Evolutionary conservation across 2,329 filamentous ascomycete species (phyloP).

Genomic region (Didymella glomerata): DNA sequence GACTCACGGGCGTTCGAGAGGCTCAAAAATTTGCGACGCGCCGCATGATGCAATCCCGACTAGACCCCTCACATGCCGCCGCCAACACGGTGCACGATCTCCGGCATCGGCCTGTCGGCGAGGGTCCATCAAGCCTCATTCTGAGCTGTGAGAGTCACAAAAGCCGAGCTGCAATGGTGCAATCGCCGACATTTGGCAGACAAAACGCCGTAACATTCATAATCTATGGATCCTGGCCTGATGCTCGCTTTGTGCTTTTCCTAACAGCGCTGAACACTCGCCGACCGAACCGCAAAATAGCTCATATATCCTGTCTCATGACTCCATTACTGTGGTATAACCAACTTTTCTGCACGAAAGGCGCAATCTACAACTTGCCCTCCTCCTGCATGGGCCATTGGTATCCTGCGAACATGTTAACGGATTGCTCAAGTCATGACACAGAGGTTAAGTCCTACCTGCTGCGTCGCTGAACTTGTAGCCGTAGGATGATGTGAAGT

Average conservation of each 20-base stretch:
- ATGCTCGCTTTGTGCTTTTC: conserved; percentile 20
- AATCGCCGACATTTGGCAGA: conserved; percentile 19
- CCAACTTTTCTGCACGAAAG: conserved; percentile 27
- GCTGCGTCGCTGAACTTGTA: conserved; percentile 99
- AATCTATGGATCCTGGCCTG: conserved; percentile 24
- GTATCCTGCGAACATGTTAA: conserved; percentile 45
- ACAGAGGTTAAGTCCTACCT: conserved; percentile 57
- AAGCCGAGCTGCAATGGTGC: conserved; percentile 2
- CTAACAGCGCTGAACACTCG: conserved; percentile 14
- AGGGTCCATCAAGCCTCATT: conserved; percentile 2
- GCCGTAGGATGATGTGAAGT: conserved; percentile 97
- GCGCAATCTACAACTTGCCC: conserved; percentile 45
- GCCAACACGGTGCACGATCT: no score
- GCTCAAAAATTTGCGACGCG: conserved; percentile 40
- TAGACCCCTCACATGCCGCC: conserved; percentile 21
- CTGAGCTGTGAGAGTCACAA: conserved; percentile 1
- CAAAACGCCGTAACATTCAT: conserved; percentile 22
- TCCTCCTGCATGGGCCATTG: conserved; percentile 52
- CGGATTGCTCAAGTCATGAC: conserved; percentile 4
- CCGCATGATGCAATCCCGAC: conserved; percentile 47
- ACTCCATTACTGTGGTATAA: conserved; percentile 27
- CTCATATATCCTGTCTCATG: conserved; percentile 23
- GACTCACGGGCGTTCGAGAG: conserved; percentile 16
- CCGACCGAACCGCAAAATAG: conserved; percentile 19
- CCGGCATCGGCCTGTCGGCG: conserved; percentile 12